Evolutionary conservation across 2,329 filamentous ascomycete genomes (phyloP), one percentile per base, ranked within the genome.

Genomic region (Exophiala spinifera): DNA sequence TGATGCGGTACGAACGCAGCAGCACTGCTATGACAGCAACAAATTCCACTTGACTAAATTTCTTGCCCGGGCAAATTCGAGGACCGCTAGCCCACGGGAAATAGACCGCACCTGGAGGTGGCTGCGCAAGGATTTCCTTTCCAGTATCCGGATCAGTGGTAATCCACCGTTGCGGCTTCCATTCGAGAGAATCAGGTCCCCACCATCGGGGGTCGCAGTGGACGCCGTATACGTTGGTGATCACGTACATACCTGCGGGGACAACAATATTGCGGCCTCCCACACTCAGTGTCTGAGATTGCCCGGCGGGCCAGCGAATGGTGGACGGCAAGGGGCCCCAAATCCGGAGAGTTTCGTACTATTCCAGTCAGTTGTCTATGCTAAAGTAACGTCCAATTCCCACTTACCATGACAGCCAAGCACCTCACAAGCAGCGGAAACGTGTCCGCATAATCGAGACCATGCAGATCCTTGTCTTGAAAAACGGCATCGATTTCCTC

Each of bases 21-120:
- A 79, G 56, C 1, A 68, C 68, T 44, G 71, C 61, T 13, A 81
- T 59, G 1, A 65, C 64, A 17, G 67, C 67, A 8, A 69, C 68
- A 46, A 66, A 64, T 36, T 70, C 68, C 3, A 70, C 69, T 53
- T 71, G 68, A 8, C 64, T 62, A 55, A 71, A 69, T 49, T 65
- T 68, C 36, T 63, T 64, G 1, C 69, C 68, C 2, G 67, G 66
- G 48, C 69, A 70, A 8, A 58, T 52, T 11, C 65, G 60, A 11
- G 63, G 57, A 1, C 69, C 69, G 20, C 61, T 56, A 3, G 56
- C 33, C 67, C 67, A 71, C 5, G 67, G 60, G 15, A 67, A 40
- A 46, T 56, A 68, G 3, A 48, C 40, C 14, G 56, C 52, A 13
- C 42, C 42, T 13, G 14, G 3, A 8, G 42, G 20, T 1, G 42